These are phyloP conservation scores for Kazachstania psychrophila DNA, from an alignment of 805 yeast genomes.

Conservation along the genomic window DNA sequence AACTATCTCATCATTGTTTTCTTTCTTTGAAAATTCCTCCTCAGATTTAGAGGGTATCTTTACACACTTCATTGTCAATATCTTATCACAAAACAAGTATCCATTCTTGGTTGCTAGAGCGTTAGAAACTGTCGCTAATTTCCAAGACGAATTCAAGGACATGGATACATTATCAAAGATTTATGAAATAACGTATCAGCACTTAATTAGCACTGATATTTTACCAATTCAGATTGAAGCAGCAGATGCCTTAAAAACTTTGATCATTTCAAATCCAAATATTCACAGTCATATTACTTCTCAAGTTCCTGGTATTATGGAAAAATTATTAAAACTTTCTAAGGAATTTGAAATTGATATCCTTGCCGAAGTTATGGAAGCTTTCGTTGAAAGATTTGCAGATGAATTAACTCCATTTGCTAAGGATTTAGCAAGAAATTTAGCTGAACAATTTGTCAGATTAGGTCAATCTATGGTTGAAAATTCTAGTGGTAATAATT, in stretches of 20 bases:
- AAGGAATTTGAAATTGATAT: constrained; percentile 79
- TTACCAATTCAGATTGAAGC: constrained; percentile 80
- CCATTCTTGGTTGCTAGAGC: constrained; percentile 68
- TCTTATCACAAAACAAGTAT: constrained; percentile 42
- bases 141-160: constrained; percentile 29
- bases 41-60: constrained; percentile 59
- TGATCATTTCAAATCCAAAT: constrained; percentile 49
- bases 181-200: constrained; percentile 35
- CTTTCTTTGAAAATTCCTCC: constrained; percentile 18
- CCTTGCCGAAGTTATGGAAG: constrained; percentile 86
- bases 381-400: constrained; percentile 81
- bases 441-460: constrained; percentile 52
- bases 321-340: constrained; percentile 63
- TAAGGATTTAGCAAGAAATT: constrained; percentile 47
- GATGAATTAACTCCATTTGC: constrained; percentile 87
- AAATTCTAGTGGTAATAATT: constrained; percentile 26
- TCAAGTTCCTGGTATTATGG: constrained; percentile 75
- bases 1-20: constrained; percentile 61
- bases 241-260: constrained; percentile 78
- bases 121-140: constrained; percentile 45
- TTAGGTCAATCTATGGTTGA: constrained; percentile 51
- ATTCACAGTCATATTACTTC: constrained; percentile 62
- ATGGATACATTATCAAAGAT: constrained; percentile 32
- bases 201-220: constrained; percentile 31
- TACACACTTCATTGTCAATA: constrained; percentile 52